phyloP scores from a whole-genome alignment of 1,284 basidiomycete genomes.

The Athelia psychrophila region DNA sequence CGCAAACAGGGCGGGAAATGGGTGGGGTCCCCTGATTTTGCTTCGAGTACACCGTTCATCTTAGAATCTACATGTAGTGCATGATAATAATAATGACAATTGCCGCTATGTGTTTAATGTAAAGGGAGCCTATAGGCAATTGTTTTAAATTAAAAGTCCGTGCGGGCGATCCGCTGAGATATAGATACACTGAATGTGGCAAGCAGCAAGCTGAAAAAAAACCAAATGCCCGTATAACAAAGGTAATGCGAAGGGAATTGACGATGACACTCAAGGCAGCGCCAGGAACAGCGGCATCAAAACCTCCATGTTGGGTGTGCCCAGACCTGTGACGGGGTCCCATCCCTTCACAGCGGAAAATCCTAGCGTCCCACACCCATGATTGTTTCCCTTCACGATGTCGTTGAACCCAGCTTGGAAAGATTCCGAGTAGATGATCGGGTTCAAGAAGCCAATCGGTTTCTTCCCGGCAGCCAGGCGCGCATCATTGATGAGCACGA shows the following conservation, averaged over 20 bases:
- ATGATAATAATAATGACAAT: too few relatives aligned
- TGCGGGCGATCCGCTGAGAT: too few relatives aligned
- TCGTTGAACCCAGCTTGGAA: constrained; percentile 43
- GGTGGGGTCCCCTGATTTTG: too few relatives aligned
- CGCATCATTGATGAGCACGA: constrained; percentile 46
- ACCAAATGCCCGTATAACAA: too few relatives aligned
- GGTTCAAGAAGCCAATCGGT: constrained; percentile 29
- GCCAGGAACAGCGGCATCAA: constrained; percentile 24
- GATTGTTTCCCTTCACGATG: constrained; percentile 44
- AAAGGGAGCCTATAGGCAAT: too few relatives aligned
- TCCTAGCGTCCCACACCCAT: constrained; percentile 37
- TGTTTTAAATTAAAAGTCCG: too few relatives aligned
- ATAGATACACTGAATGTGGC: too few relatives aligned
- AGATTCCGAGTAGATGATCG: constrained; percentile 25
- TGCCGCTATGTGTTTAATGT: too few relatives aligned
- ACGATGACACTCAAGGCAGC: constrained; percentile 25
- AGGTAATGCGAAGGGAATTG: too few relatives aligned
- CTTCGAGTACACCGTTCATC: too few relatives aligned
- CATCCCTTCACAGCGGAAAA: constrained; percentile 35
- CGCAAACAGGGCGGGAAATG: too few relatives aligned
- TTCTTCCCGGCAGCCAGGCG: constrained; percentile 36
- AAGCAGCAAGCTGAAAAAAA: not conserved
- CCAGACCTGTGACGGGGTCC: constrained; percentile 41
- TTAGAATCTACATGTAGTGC: too few relatives aligned
- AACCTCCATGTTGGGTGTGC: constrained; percentile 27